Conservation (phyloP, 148 eudicot genomes). For the Vaccinium myrtillus region DNA sequence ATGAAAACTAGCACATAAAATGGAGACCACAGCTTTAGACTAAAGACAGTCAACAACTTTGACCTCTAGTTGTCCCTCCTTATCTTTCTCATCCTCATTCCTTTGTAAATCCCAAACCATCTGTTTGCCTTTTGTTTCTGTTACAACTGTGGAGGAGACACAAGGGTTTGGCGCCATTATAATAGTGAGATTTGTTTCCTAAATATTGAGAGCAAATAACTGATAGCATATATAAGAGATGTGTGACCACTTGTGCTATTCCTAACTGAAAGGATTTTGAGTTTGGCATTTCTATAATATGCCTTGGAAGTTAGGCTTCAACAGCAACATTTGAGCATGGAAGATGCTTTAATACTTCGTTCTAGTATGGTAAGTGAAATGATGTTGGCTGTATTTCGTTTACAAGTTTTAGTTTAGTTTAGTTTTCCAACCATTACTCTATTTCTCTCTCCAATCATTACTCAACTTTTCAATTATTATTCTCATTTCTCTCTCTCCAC, state of each 20-base stretch:
- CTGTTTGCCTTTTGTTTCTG: not conserved
- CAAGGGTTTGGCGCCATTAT: not conserved
- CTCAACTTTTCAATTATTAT: no score
- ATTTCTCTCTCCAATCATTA: no score
- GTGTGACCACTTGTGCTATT: not conserved
- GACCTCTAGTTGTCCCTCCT: not conserved
- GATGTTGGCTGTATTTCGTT: no score
- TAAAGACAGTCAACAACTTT: not conserved
- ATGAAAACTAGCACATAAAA: not conserved
- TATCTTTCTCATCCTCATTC: constrained; percentile 1
- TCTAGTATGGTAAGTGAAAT: not conserved
- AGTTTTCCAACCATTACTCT: no score
- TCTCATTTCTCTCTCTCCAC: no score
- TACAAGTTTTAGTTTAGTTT: no score
- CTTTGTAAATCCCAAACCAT: not conserved
- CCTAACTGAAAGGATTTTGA: not conserved
- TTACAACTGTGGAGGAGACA: not conserved
- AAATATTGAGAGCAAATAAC: not conserved
- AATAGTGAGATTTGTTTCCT: not conserved
- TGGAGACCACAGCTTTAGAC: not conserved
- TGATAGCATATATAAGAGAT: not conserved
- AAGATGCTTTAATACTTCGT: not conserved
- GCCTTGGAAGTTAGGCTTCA: not conserved
- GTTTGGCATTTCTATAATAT: not conserved
- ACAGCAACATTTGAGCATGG: not conserved